Percentiles rank a stretch among this genome's conserved stretches.
Evolutionary conservation across 306 rosid species (phyloP).

Genomic region (Dryas octopetala): DNA sequence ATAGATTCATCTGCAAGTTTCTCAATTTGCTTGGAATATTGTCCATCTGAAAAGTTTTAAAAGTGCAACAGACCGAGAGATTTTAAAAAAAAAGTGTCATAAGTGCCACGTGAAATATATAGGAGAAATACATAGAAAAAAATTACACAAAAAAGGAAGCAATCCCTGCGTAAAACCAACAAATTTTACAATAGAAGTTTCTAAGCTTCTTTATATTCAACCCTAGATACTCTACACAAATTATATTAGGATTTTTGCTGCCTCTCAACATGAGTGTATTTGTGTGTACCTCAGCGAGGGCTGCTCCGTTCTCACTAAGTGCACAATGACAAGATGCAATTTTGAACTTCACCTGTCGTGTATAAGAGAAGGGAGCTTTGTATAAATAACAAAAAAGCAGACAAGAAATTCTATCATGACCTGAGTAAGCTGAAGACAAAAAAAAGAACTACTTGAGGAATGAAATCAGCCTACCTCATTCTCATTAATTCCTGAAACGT

Average conservation of each 20-base stretch:
- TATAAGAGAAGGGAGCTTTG: not conserved
- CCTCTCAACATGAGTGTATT: not conserved
- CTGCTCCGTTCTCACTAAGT: slow-evolving; percentile 78
- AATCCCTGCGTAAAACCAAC: not conserved
- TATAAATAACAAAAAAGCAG: slow-evolving; percentile 15
- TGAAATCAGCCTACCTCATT: slow-evolving; percentile 65
- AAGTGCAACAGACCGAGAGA: not conserved
- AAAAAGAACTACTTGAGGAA: not conserved
- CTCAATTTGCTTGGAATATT: slow-evolving; percentile 83
- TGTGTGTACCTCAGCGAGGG: slow-evolving; percentile 70
- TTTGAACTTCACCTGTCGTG: slow-evolving; percentile 87
- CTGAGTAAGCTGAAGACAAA: slow-evolving; percentile 15
- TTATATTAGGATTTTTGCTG: not conserved
- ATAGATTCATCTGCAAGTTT: slow-evolving; percentile 79
- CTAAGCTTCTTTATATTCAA: not conserved
- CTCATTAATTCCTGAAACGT: slow-evolving; percentile 70
- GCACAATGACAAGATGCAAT: slow-evolving; percentile 76
- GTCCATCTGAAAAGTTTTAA: slow-evolving; percentile 72
- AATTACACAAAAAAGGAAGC: slow-evolving; percentile 13
- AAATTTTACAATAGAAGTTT: not conserved
- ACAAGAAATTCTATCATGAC: slow-evolving; percentile 15
- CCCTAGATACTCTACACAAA: not conserved
- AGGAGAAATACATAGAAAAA: slow-evolving; percentile 20
- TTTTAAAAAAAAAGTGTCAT: slow-evolving; percentile 1
- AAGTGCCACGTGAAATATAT: not conserved